Evolutionary conservation across 257 asterid genomes (phyloP).

Genomic region (Solanum piurae): DNA sequence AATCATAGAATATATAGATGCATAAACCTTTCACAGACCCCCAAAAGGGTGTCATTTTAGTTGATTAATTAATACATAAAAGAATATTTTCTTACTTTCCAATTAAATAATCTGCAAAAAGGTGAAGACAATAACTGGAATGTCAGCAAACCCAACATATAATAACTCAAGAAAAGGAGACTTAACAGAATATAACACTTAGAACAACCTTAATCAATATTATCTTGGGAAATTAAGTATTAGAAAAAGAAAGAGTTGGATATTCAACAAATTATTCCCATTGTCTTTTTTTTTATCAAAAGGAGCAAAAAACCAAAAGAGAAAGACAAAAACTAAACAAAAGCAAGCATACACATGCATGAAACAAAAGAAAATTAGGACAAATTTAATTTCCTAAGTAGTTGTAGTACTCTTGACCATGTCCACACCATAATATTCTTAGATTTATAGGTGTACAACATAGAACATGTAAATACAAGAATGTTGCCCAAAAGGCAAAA

Average conservation of each 20-base stretch:
- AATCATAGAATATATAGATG: slow-evolving; percentile 28
- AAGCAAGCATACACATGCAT: not conserved
- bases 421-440: not conserved
- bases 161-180: not conserved
- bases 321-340: not conserved
- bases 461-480: not conserved
- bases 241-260: not conserved
- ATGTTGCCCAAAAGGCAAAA: slow-evolving; percentile 23
- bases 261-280: not conserved
- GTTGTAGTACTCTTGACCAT: not conserved
- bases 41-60: slow-evolving; percentile 4
- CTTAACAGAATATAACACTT: slow-evolving; percentile 8
- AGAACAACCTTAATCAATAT: slow-evolving; percentile 13
- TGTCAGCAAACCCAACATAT: slow-evolving; percentile 19
- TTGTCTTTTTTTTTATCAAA: not conserved
- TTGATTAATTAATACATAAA: not conserved
- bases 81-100: not conserved
- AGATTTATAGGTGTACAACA: not conserved
- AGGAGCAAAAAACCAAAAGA: not conserved
- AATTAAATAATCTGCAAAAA: slow-evolving; percentile 4
- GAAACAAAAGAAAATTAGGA: not conserved
- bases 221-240: slow-evolving; percentile 7
- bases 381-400: not conserved
- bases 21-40: slow-evolving; percentile 33
- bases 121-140: slow-evolving; percentile 19